A percentile compares a stretch with the other conserved stretches of the same genome.
Conservation (phyloP, 148 eudicot genomes). For the Selenicereus undatus region DNA sequence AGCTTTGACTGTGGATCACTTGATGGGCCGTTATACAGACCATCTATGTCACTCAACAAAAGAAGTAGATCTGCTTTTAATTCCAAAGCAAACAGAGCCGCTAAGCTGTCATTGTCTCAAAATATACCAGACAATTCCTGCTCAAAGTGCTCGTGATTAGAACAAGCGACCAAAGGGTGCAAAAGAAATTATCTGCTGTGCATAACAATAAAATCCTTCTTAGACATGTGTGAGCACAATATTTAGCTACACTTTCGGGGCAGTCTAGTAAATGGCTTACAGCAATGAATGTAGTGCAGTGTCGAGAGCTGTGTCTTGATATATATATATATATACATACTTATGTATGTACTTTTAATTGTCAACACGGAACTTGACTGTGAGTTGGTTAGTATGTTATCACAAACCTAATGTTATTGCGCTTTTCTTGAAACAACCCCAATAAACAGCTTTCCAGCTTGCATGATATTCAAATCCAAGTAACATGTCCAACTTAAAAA, state of each 20-base stretch:
- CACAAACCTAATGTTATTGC: too few species aligned
- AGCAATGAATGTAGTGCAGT: conserved; percentile 1
- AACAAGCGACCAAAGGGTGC: conserved; percentile 7
- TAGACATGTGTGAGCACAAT: not conserved
- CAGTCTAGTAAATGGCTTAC: not conserved
- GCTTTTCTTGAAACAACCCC: too few species aligned
- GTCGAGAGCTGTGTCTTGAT: conserved; percentile 6
- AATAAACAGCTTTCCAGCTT: too few species aligned
- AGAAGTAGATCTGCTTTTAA: conserved; percentile 92
- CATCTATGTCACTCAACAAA: conserved; percentile 93
- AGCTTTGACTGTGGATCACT: conserved; percentile 77
- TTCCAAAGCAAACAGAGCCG: conserved; percentile 87
- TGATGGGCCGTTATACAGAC: conserved; percentile 92
- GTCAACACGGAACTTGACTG: too few species aligned
- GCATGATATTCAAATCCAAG: too few species aligned
- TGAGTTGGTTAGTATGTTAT: too few species aligned
- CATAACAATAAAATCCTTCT: not conserved
- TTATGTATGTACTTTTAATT: too few species aligned
- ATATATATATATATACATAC: too few species aligned
- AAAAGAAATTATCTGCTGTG: conserved; percentile 6
- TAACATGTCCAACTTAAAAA: too few species aligned
- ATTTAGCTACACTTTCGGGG: not conserved
- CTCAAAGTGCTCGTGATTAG: conserved; percentile 29
- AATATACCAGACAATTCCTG: conserved; percentile 96
- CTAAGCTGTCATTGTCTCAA: conserved; percentile 97